These are phyloP conservation scores for Penicillium salamii DNA, from an alignment of 495 filamentous ascomycete species.

Conservation along the genomic window DNA sequence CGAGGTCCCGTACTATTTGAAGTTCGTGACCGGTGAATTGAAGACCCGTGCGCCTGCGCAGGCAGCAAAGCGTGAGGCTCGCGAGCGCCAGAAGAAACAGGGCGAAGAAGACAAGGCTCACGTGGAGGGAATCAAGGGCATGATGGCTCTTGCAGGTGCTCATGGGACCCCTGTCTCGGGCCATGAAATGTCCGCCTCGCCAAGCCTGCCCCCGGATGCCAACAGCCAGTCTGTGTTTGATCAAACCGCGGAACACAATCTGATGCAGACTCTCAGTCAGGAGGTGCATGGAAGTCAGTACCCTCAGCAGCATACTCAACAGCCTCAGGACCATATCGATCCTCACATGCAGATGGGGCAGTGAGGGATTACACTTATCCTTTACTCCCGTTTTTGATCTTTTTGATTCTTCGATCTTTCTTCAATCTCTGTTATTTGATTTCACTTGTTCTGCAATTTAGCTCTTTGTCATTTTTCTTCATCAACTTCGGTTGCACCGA, in stretches of 20 bases:
- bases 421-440: not conserved
- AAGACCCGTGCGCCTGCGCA: conserved; percentile 87
- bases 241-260: conserved; percentile 47
- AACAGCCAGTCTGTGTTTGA: conserved; percentile 35
- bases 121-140: conserved; percentile 68
- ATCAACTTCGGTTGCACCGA: not conserved
- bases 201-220: conserved; percentile 39
- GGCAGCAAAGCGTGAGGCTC: conserved; percentile 76
- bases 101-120: conserved; percentile 69
- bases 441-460: conserved; percentile 6
- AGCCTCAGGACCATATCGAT: conserved; percentile 35
- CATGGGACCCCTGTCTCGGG: conserved; percentile 37
- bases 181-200: conserved; percentile 48
- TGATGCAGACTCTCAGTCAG: conserved; percentile 49
- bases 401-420: not conserved
- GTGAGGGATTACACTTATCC: conserved; percentile 13
- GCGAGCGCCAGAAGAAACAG: conserved; percentile 63
- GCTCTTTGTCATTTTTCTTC: conserved; percentile 1
- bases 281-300: conserved; percentile 47
- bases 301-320: conserved; percentile 31
- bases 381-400: no score
- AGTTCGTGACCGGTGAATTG: conserved; percentile 88
- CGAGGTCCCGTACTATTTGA: conserved; percentile 88
- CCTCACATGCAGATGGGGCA: conserved; percentile 40
- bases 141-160: conserved; percentile 58